Evolutionary conservation across 139 green algal genomes (phyloP), one percentile per base, ranked within the genome.

Genomic region (Coelastrella sp.): DNA sequence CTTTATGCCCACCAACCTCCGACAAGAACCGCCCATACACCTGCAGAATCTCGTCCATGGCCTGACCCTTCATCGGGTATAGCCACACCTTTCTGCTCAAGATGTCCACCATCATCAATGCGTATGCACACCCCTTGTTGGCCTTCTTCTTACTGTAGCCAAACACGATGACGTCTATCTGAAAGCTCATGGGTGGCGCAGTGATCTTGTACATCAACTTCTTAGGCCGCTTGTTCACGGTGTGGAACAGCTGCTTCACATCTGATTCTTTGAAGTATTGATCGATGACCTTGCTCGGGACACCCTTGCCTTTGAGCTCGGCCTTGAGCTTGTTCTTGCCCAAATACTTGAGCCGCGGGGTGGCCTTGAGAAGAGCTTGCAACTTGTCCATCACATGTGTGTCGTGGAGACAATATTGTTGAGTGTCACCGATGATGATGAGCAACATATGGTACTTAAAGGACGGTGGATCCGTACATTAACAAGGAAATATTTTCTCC

Each of bases 171-270:
- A 81, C 74, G 74, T 81, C 74, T 11, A 81, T 35, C 17, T 81
- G 74, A 17, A 81, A 81, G 74, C 74, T 81, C 11, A 14, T 35
- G 15, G 74, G 74, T 56, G n/a, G 74, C 17, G 74, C 74, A 12
- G 74, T 81, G 74, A 81, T 81, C 74, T 81, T 81, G 74, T 81
- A 81, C 24, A 58, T 81, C 15, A 81, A 17, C 74, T 81, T 56
- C 74, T 35, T 56, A 11, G 74, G 74, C 11, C 74, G 74, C 74
- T 81, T 81, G 74, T n/a, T 56, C 15, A n/a, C 74, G 15, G 10
- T 11, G 24, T 81, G n/a, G 74, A 81, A 81, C 10, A 81, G 24
- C 74, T 81, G 74, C 74, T 56, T 81, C 74, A 81, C 10, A 17
- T 81, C 74, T 58, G 74, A 81, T 56, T 81, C 24, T 12, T 35